Evolutionary conservation across 768 basidiomycete genomes (phyloP), one percentile per base, ranked within the genome.

Genomic region (Naganishia randhawae): DNA sequence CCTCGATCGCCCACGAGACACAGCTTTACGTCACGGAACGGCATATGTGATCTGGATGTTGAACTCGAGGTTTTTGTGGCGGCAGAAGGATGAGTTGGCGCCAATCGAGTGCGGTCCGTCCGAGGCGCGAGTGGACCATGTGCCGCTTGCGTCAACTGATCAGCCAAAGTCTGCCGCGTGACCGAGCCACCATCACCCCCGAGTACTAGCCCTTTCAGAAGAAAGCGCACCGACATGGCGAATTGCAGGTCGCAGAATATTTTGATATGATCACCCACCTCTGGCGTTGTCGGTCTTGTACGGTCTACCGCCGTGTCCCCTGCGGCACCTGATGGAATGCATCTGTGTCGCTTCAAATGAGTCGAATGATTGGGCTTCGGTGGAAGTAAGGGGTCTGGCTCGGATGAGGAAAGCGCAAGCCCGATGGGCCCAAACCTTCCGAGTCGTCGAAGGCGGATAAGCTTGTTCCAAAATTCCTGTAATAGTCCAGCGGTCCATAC

Each of bases 301-400:
- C 67, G 35, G 39, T 29, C 29, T n/a, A 13, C 11, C 29, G 39
- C 16, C 9, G 64, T 11, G 29, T 66, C 41, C 22, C 25, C 37
- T 19, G 29, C 10, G 14, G 50, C 14, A 32, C 7, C n/a, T 22
- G 54, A 17, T 4, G 39, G 37, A 29, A 61, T 25, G 14, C 37
- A 25, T 29, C 10, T 25, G 17, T 61, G 57, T 2, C 39, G 37
- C 22, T 25, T 22, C 9, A 41, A n/a, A 16, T n/a, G 1, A 3
- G 14, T n/a, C 35, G 39, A 3, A 14, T 1, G 57, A 11, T 25
- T 61, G 39, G 3, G 4, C 1, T 11, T 13, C 17, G 50, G 27
- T 37, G 16, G n/a, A 8, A 33, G 65, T 66, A 69, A 77, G 27
- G 76, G 75, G 65, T 77, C 76, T 11, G 76, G 76, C 65, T 77